A percentile compares a stretch with the other conserved stretches of the same genome.
phyloP scores from a whole-genome alignment of 164 flowering plant species.

The Nymphaea thermarum region DNA sequence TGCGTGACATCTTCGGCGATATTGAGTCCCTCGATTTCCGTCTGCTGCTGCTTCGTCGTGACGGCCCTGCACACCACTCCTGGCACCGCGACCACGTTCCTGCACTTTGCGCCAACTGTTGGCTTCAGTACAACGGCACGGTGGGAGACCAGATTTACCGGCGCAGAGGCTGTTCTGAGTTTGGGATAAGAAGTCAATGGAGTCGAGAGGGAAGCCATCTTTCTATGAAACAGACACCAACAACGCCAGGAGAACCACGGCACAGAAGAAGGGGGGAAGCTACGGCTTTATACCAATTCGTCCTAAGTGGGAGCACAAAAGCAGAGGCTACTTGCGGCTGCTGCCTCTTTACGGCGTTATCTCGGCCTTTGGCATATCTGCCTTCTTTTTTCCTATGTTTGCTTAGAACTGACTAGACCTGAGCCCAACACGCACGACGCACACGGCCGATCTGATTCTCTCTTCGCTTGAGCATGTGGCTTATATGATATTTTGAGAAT shows the following conservation, averaged over 20 bases:
- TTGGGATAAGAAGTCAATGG: slow-evolving; percentile 8
- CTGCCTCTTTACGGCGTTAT: too few relatives aligned
- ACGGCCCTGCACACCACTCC: slow-evolving; percentile 48
- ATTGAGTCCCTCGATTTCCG: slow-evolving; percentile 63
- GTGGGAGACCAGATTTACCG: not conserved
- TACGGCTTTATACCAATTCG: not conserved
- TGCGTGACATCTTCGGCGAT: slow-evolving; percentile 80
- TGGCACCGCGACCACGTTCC: not conserved
- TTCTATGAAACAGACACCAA: not conserved
- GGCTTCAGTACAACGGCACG: slow-evolving; percentile 10
- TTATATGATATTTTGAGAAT: too few relatives aligned
- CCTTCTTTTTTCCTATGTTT: too few relatives aligned
- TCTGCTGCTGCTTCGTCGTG: slow-evolving; percentile 30
- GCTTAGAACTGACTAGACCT: too few relatives aligned
- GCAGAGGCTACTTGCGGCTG: not conserved
- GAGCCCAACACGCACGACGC: too few relatives aligned
- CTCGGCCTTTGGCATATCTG: too few relatives aligned
- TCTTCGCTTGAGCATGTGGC: too few relatives aligned
- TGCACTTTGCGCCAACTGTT: not conserved
- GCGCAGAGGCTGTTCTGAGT: slow-evolving; percentile 5
- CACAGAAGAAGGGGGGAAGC: not conserved
- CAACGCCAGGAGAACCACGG: too few relatives aligned
- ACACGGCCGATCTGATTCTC: too few relatives aligned
- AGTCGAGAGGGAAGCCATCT: slow-evolving; percentile 17
- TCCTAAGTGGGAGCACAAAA: not conserved